Base-by-base conservation (phyloP, 1,284 basidiomycete genomes). In the Apiotrichum laibachii region DNA sequence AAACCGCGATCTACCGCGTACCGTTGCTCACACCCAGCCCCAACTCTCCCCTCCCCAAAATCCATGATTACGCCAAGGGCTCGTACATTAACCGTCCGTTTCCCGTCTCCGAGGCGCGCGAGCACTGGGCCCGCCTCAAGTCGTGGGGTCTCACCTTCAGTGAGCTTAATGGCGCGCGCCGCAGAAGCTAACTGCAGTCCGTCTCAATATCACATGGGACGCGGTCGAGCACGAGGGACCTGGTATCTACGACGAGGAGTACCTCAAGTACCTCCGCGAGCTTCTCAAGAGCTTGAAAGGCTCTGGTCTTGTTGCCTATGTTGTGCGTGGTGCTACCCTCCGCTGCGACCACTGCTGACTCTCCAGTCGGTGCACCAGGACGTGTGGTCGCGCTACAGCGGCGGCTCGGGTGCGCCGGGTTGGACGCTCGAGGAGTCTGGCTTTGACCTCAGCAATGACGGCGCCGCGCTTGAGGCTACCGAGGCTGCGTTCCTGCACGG, bases 171-270 rank as follows among this genome's bases (percentile, higher is more conserved):
- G 34, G 22, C 40, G 13, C 12, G 1, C 13, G 19, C 33, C 15
- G 44, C 46, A n/a, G n/a, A 12, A 50, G 26, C 59, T 67, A 44
- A 62, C 45, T 16, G 8, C 63, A 91, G 90, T 92, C 65, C 82
- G 90, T 57, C 88, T 97, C 66, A 85, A 92, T 19, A 85, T 98
- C 5, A 96, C 94, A 1, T 99, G 95, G 96, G 95, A 99, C 72
- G 90, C 93, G 0, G 82, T 99, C 22, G 92, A 97, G 71, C 96
- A 98, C 70, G 84, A 82, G 55, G 94, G 89, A 63, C 90, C 86
- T 88, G 91, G 91, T 2, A 78, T 85, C 50, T 94, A 91, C 68
- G 93, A 98, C 76, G 77, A 74, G 5, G 87, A 88, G 49, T 99
- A 97, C 73, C 81, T 99, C 4, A 74, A 82, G 9, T 98, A 99